Evolutionary conservation across 2,329 filamentous ascomycete species (phyloP).

Genomic region (Cladosporium oxysporum): DNA sequence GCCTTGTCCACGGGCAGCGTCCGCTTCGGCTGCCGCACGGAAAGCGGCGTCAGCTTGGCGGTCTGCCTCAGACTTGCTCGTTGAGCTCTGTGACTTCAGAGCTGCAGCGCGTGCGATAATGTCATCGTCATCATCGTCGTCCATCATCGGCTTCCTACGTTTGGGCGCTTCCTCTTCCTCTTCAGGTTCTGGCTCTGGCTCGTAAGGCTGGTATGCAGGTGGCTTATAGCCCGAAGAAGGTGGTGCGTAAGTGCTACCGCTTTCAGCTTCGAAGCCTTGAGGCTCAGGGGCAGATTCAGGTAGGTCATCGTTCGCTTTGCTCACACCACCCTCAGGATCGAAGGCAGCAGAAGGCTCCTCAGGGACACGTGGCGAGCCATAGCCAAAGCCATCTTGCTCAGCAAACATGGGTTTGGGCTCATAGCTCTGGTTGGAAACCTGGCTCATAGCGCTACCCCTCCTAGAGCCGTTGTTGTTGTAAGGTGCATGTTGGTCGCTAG

Average conservation of each 20-base stretch:
- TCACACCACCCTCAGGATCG: conserved; percentile 18
- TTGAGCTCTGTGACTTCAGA: conserved; percentile 38
- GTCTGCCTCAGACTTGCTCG: conserved; percentile 50
- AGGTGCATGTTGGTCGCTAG: conserved; percentile 33
- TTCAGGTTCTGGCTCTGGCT: conserved; percentile 54
- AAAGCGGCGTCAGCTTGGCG: conserved; percentile 83
- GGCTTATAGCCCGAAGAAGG: conserved; percentile 54
- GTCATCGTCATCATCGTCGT: conserved; percentile 75
- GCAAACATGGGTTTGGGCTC: conserved; percentile 33
- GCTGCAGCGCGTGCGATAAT: conserved; percentile 48
- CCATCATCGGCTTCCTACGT: conserved; percentile 71
- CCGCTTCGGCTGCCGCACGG: conserved; percentile 74
- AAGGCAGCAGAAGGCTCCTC: not conserved
- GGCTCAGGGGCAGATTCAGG: not conserved
- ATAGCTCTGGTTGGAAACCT: conserved; percentile 29
- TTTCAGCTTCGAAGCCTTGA: conserved; percentile 17
- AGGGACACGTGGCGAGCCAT: not conserved
- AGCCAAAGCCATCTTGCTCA: conserved; percentile 26
- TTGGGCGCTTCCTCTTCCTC: conserved; percentile 48
- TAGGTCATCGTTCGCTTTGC: not conserved
- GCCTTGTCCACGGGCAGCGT: conserved; percentile 59
- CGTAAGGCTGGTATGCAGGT: conserved; percentile 50
- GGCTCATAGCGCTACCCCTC: conserved; percentile 15
- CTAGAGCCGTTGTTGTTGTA: conserved; percentile 26
- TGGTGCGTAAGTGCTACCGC: conserved; percentile 53